Evolutionary conservation across 2,329 filamentous ascomycete species (phyloP), one percentile per base, ranked within the genome.

Genomic region (Trichoderma pleuroti): DNA sequence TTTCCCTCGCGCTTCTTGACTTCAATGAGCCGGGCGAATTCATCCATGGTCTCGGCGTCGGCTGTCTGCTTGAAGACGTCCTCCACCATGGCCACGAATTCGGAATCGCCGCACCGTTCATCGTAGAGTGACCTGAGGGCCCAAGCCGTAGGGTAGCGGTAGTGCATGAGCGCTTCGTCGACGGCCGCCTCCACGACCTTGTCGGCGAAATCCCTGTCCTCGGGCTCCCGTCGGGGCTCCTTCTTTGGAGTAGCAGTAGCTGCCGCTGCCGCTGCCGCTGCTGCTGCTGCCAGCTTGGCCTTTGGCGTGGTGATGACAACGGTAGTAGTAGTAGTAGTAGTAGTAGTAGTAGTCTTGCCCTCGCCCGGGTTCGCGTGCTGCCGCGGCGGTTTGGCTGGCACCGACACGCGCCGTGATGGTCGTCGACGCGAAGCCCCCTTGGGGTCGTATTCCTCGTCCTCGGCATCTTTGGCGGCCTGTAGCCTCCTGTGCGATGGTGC

Each of bases 61-160:
- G 88, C 87, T 21, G 84, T 86, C 75, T 89, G 86, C 73, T 83
- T 81, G 77, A 86, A 89, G 57, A 90, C 82, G 72, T 86, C 84
- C 77, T 88, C 86, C 59, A 90, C 80, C 82, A 90, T 85, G 72
- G 82, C 79, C 71, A 90, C 81, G 75, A 90, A 88, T 42, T 80
- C 80, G 18, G 82, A 78, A 73, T 89, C 83, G 49, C 80, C 77
- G 57, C 82, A 82, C 72, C 86, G 84, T 76, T 90, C 87, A 73
- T 90, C 87, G 77, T 88, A 90, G 72, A 90, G 81, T 16, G 83
- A 85, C 67, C 87, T 84, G 71, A 91, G 81, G 54, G 88, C 88
- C 81, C 85, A 90, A 2, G 88, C 89, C 10, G 88, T 90, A 68
- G 87, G 86, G 76, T 88, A 90, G 71, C 87, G 86, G 72, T 83